Conservation (phyloP, 192 early-diverging fungal species). For the Haplosporangium gracile region DNA sequence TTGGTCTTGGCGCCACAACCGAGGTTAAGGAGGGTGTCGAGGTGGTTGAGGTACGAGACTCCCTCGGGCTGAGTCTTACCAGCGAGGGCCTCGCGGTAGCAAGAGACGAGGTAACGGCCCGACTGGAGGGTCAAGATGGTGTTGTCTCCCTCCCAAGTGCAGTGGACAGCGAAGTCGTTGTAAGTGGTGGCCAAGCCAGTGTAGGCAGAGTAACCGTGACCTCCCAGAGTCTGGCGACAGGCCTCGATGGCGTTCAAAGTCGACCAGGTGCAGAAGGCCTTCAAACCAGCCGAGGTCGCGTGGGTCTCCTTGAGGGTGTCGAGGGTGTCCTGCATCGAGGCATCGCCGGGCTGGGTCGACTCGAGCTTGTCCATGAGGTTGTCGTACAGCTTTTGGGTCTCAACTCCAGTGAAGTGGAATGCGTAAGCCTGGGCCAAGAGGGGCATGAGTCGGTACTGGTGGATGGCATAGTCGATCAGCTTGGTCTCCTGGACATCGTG, state of each 20-base stretch:
- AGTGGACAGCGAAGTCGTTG: constrained; percentile 91
- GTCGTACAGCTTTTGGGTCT: constrained; percentile 84
- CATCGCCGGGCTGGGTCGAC: constrained; percentile 71
- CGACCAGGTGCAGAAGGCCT: constrained; percentile 95
- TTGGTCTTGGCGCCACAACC: constrained; percentile 64
- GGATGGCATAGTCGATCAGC: constrained; percentile 93
- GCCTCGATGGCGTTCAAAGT: constrained; percentile 92
- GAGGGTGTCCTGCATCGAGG: constrained; percentile 71
- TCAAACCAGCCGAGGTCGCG: constrained; percentile 91
- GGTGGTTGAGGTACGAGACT: constrained; percentile 79
- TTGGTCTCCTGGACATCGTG: constrained; percentile 82
- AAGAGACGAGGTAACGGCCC: constrained; percentile 86
- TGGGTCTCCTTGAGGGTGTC: constrained; percentile 92
- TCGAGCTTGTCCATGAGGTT: constrained; percentile 83
- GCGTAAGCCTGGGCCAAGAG: constrained; percentile 91
- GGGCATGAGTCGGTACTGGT: constrained; percentile 94
- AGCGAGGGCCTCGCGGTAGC: constrained; percentile 75
- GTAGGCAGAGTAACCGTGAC: constrained; percentile 95
- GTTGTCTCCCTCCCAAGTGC: constrained; percentile 93
- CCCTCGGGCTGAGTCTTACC: constrained; percentile 85
- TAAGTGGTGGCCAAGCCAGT: constrained; percentile 89
- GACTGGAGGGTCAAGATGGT: constrained; percentile 92
- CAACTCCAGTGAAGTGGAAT: constrained; percentile 90
- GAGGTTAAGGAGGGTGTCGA: constrained; percentile 62
- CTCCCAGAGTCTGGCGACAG: constrained; percentile 91